A percentile compares a stretch with the other conserved stretches of the same genome.
Conservation (phyloP, 2,329 filamentous ascomycete species). For the Helicocarpus griseus region DNA sequence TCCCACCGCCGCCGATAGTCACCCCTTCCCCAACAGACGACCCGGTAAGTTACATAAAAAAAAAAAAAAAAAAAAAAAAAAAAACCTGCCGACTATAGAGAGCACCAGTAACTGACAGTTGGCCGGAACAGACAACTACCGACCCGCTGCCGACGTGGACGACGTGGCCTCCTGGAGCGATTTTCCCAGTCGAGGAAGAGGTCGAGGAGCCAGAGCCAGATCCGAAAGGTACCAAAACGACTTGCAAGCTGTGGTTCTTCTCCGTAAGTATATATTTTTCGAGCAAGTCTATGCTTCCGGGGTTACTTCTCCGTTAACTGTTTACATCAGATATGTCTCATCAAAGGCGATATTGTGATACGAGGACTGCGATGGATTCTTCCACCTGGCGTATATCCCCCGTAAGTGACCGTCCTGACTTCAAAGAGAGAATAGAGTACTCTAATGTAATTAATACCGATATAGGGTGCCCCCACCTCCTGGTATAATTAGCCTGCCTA, state of each 20-base stretch:
- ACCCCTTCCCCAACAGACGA: neutral
- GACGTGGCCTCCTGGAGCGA: neutral
- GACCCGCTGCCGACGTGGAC: neutral
- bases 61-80: neutral
- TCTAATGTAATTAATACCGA: neutral
- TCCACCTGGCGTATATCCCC: neutral
- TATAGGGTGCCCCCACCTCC: neutral
- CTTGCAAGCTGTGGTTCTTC: constrained; percentile 2
- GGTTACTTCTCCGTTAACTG: neutral
- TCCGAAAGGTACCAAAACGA: neutral
- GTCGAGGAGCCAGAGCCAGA: neutral
- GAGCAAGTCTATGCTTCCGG: neutral
- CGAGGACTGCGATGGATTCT: constrained; percentile 1
- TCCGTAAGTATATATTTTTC: neutral
- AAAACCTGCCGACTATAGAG: neutral
- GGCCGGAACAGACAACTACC: neutral
- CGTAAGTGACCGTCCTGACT: neutral
- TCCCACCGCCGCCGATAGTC: neutral
- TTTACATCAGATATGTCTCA: neutral
- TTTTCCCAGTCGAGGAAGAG: constrained; percentile 1
- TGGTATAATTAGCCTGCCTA: neutral
- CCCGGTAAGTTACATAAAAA: neutral
- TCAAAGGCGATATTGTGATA: neutral
- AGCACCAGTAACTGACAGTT: neutral
- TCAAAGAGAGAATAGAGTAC: neutral